Evolutionary conservation across 2,329 filamentous ascomycete genomes (phyloP).

Genomic region (Phoma sp.): DNA sequence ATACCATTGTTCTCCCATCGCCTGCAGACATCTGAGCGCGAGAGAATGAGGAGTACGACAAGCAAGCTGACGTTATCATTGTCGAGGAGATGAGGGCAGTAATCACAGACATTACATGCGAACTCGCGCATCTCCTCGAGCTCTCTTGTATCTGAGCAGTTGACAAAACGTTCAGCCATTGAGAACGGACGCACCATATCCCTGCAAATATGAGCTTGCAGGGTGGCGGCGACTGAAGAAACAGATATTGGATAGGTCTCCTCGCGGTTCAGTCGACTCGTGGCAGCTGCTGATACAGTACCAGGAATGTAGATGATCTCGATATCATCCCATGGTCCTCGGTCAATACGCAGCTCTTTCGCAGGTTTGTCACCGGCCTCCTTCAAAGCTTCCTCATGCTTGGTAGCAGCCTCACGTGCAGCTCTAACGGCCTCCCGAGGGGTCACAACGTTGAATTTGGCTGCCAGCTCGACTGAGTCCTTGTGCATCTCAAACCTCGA

Average conservation of each 20-base stretch:
- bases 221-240: constrained; percentile 41
- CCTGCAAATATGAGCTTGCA: constrained; percentile 45
- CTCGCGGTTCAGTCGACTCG: constrained; percentile 43
- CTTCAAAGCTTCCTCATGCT: constrained; percentile 26
- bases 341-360: constrained; percentile 32
- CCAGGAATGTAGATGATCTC: constrained; percentile 50
- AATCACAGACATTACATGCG: constrained; percentile 47
- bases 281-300: constrained; percentile 47
- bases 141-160: constrained; percentile 41
- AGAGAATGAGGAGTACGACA: constrained; percentile 46
- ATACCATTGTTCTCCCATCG: constrained; percentile 49
- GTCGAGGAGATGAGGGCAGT: constrained; percentile 48
- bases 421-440: constrained; percentile 44
- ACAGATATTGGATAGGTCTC: constrained; percentile 47
- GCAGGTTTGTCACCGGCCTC: constrained; percentile 21
- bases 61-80: constrained; percentile 49
- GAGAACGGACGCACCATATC: constrained; percentile 45
- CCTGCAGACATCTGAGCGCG: constrained; percentile 45
- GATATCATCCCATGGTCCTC: constrained; percentile 47
- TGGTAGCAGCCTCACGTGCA: constrained; percentile 35
- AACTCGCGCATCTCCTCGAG: constrained; percentile 44
- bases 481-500: constrained; percentile 49
- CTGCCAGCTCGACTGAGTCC: constrained; percentile 43
- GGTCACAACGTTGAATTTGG: constrained; percentile 35
- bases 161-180: constrained; percentile 46